phyloP scores from a whole-genome alignment of 2,329 filamentous ascomycete genomes.

The Talaromyces sp. region DNA sequence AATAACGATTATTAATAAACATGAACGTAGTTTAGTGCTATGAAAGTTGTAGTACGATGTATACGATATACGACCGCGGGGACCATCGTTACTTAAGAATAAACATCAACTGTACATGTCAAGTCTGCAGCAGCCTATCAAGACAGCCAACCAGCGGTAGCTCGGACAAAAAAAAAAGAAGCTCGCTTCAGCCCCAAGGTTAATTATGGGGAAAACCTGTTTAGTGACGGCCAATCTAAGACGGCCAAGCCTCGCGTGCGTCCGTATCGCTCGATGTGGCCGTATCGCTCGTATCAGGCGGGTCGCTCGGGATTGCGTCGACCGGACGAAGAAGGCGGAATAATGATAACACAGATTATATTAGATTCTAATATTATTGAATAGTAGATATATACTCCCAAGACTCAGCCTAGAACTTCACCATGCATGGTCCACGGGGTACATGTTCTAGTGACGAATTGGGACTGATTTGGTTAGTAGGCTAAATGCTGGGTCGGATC shows the following conservation, averaged over 20 bases:
- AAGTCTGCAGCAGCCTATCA: background rate
- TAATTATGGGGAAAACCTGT: background rate
- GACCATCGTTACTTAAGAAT: background rate
- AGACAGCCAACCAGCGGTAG: background rate
- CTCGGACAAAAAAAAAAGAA: background rate
- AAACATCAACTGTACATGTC: background rate
- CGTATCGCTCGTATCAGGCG: constrained; percentile 9
- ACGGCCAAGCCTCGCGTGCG: background rate
- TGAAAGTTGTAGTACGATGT: background rate
- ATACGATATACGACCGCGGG: background rate
- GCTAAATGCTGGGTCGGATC: no score
- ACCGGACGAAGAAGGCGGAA: no score
- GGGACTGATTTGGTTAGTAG: no score
- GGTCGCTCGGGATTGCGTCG: background rate
- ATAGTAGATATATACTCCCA: no score
- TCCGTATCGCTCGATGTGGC: constrained; percentile 1
- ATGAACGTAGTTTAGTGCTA: background rate
- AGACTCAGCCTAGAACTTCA: no score
- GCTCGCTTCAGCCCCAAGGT: background rate
- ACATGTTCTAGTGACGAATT: no score
- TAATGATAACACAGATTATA: no score
- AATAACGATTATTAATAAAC: no score
- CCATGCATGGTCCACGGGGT: background rate
- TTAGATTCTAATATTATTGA: no score
- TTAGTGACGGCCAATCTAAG: background rate